Percentiles rank a stretch among this genome's conserved stretches.
Evolutionary conservation across 768 basidiomycete genomes (phyloP).

Genomic region (Austroboletus festivus): DNA sequence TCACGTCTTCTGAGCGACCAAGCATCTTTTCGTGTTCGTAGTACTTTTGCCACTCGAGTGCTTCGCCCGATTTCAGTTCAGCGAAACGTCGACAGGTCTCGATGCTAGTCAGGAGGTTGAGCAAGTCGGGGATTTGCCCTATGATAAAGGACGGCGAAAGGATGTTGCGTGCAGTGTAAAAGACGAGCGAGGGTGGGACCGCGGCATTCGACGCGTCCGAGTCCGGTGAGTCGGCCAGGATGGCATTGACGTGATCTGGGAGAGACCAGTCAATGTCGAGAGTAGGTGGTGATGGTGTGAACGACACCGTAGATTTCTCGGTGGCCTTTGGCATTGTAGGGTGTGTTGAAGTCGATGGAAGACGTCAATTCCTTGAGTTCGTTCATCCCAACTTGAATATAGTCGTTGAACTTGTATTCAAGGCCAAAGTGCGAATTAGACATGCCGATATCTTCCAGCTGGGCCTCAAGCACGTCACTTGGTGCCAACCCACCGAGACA

Average conservation of each 20-base stretch:
- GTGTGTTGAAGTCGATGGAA: constrained; percentile 15
- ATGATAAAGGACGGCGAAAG: constrained; percentile 27
- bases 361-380: constrained; percentile 12
- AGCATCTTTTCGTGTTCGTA: constrained; percentile 10
- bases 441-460: no score
- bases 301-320: constrained; percentile 16
- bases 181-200: constrained; percentile 17
- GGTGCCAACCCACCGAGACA: no score
- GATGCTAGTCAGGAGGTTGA: constrained; percentile 21
- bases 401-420: no score
- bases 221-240: background rate
- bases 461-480: no score
- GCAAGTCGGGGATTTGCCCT: constrained; percentile 31
- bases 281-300: background rate
- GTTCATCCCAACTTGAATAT: constrained; percentile 5
- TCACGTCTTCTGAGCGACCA: constrained; percentile 8
- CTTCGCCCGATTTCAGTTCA: constrained; percentile 13
- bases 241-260: constrained; percentile 10
- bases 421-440: no score
- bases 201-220: background rate
- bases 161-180: constrained; percentile 30
- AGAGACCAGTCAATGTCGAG: background rate
- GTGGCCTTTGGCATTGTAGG: constrained; percentile 15
- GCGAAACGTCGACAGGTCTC: constrained; percentile 24
- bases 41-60: constrained; percentile 26